Evolutionary conservation across 2,329 filamentous ascomycete species (phyloP), one percentile per base, ranked within the genome.

Genomic region (Paramyrothecium roridum): DNA sequence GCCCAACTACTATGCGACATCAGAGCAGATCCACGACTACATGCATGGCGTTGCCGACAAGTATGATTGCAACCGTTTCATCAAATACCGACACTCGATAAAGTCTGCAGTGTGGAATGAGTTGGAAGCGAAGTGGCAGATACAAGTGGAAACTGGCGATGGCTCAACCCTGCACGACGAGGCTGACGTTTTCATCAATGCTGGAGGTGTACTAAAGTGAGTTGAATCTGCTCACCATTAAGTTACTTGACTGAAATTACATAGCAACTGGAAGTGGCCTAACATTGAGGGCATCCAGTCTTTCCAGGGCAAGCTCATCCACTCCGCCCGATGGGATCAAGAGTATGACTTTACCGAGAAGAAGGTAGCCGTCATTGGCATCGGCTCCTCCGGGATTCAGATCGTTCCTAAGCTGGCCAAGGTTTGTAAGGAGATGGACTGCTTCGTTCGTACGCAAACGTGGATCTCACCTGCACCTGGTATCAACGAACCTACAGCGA

Each of bases 321-420:
- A 79, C 56, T 74, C 73, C 11, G 67, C 72, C 10, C 66, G 67
- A 23, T 78, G 74, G 74, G 71, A 76, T 49, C 63, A 70, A 21
- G 60, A 16, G n/a, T 47, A 59, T 11, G 33, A 54, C 10, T 53
- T 59, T 19, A 55, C 51, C 3, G 64, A 57, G 8, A 70, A 70
- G 51, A 56, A 45, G 8, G 59, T 73, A 0, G 71, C 67, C 2
- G 56, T 73, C 8, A 65, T 73, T 37, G 71, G 71, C 6, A 67
- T 65, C 26, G 70, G 70, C 3, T 66, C 67, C 0, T 67, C 65
- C 1, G 68, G 61, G 0, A 62, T 71, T 4, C 69, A 70, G 55
- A 59, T 70, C 7, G 61, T 69, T 2, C 66, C 67, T 0, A 55
- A 67, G 67, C 22, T 54, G 56, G 23, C 55, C 55, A 8, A 51